Conservation (phyloP, 345 rosid species). For the Ailanthus altissimus region DNA sequence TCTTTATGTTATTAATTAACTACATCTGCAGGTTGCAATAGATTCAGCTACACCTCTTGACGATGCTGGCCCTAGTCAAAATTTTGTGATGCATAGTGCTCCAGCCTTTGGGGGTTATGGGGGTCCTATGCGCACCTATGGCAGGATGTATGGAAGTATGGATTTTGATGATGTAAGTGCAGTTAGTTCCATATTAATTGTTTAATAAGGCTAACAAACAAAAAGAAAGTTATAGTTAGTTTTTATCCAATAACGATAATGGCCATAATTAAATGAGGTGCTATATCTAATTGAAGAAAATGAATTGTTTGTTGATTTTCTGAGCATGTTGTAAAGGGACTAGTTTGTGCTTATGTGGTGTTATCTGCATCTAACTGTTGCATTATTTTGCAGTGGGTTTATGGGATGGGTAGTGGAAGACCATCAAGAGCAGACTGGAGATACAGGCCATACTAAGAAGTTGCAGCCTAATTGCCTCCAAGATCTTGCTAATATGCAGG, state of each 20-base stretch:
- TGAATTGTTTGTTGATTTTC: background rate
- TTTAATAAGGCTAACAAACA: background rate
- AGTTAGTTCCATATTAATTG: background rate
- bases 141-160: constrained; percentile 80
- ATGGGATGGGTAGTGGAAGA: constrained; percentile 60
- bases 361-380: background rate
- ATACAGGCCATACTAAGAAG: constrained; percentile 71
- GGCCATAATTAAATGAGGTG: background rate
- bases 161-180: constrained; percentile 71
- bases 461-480: background rate
- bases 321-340: background rate
- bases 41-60: constrained; percentile 96
- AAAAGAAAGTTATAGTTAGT: background rate
- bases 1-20: background rate
- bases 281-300: background rate
- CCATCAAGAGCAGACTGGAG: constrained; percentile 90
- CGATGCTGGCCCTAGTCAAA: constrained; percentile 70
- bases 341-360: background rate
- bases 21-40: constrained; percentile 73
- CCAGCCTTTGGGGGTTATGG: constrained; percentile 76
- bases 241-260: background rate
- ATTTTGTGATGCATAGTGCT: constrained; percentile 50
- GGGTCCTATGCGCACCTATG: constrained; percentile 78
- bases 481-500: background rate
- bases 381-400: constrained; percentile 64